These are phyloP conservation scores for Ophiostoma triangulosporum DNA, from an alignment of 2,329 filamentous ascomycete genomes.

Conservation along the genomic window DNA sequence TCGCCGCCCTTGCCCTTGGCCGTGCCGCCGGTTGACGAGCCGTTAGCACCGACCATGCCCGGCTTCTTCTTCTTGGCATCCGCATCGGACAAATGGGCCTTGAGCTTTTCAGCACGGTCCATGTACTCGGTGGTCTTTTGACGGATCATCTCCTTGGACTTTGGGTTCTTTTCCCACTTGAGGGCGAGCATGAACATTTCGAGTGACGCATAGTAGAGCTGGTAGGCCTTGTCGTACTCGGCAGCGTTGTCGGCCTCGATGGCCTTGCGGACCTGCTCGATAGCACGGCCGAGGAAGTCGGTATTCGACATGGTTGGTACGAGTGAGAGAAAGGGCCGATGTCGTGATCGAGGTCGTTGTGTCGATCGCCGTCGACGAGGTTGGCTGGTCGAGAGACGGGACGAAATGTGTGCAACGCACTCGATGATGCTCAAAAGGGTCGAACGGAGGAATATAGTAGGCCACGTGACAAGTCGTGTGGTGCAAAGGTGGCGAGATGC, in stretches of 20 bases:
- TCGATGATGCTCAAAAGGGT: background rate
- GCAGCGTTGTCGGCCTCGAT: slow-evolving; percentile 92
- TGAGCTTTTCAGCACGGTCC: slow-evolving; percentile 96
- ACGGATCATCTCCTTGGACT: slow-evolving; percentile 94
- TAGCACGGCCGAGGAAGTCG: slow-evolving; percentile 92
- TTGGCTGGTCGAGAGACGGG: background rate
- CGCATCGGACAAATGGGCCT: slow-evolving; percentile 68
- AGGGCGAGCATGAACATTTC: slow-evolving; percentile 98
- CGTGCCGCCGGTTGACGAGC: slow-evolving; percentile 47
- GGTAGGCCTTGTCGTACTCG: slow-evolving; percentile 95
- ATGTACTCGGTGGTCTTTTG: slow-evolving; percentile 94
- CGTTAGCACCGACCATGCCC: slow-evolving; percentile 59
- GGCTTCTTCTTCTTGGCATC: slow-evolving; percentile 60
- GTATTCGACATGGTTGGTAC: slow-evolving; percentile 71
- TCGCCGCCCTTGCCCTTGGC: slow-evolving; percentile 43
- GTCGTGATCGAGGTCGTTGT: background rate
- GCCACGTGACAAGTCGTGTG: background rate
- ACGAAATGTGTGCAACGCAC: background rate
- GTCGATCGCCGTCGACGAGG: background rate
- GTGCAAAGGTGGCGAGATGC: background rate
- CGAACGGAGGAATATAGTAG: background rate
- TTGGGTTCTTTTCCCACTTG: slow-evolving; percentile 99
- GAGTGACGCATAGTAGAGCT: slow-evolving; percentile 87
- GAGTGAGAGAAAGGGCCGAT: slow-evolving; percentile 18
- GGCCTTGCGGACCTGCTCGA: slow-evolving; percentile 92